Base-by-base conservation (phyloP, 1,284 basidiomycete species). In the Leucoagaricus sp. region DNA sequence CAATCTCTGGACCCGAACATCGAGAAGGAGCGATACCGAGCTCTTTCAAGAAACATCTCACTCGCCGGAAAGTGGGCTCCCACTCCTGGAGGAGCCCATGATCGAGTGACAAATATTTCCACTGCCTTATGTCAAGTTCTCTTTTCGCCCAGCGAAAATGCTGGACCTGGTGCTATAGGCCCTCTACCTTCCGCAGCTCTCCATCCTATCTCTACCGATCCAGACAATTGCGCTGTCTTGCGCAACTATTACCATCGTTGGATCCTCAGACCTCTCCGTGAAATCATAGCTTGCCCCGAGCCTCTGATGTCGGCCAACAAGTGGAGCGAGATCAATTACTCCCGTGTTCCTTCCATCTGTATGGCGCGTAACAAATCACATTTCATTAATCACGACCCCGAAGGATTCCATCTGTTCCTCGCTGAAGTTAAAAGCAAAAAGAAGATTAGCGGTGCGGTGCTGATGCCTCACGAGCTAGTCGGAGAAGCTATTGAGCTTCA, bases 51-150 rank as follows among this genome's bases (percentile, higher is more conserved):
- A 21, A 68, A 73, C 26, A 70, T 89, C 28, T 80, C 79, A 1
- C 79, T 87, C 12, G 85, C 79, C 1, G 77, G 77, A 4, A 91
- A 90, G 68, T 90, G 86, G 87, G 86, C 85, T 0, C 87, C 88
- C 0, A 80, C 82, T 1, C 82, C 84, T 3, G 75, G 69, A 3
- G 69, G 74, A 4, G 75, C 82, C 1, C 86, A 88, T 58, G 88
- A 90, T 65, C 76, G 79, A 9, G 71, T 78, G 53, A 85, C 84
- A 1, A 84, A 85, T 64, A 81, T 90, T 58, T 69, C 83, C 1
- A 83, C 86, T 0, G 85, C 86, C 15, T 79, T 91, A 48, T 72
- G 76, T 7, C 69, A 79, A 9, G 75, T 84, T 42, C 73, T 91
- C n/a, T 78, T 77, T 51, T 19, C 63, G 6, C 55, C 57, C 26